phyloP scores from a whole-genome alignment of 805 yeast genomes.

The Monosporozyma yasuniensis region DNA sequence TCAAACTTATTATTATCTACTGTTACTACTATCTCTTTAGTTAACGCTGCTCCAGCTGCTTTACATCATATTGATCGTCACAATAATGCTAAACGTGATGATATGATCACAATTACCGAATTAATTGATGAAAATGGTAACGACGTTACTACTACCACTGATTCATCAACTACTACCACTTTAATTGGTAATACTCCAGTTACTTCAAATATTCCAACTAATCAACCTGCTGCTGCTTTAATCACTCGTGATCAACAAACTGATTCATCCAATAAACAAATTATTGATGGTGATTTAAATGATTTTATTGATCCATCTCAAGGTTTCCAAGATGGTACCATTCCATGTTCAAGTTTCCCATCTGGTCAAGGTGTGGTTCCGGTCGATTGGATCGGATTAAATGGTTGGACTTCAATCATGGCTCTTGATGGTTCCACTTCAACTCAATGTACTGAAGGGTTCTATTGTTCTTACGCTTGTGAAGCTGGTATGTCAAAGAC shows the following conservation, averaged over 20 bases:
- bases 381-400: slow-evolving; percentile 44
- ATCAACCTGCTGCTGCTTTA: not conserved
- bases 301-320: slow-evolving; percentile 43
- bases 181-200: slow-evolving; percentile 3
- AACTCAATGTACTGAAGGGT: slow-evolving; percentile 53
- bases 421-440: slow-evolving; percentile 58
- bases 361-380: slow-evolving; percentile 60
- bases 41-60: slow-evolving; percentile 26
- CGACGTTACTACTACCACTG: slow-evolving; percentile 17
- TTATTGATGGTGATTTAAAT: slow-evolving; percentile 49
- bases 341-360: slow-evolving; percentile 58
- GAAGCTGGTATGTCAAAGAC: slow-evolving; percentile 76
- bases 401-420: slow-evolving; percentile 45
- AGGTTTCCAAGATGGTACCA: slow-evolving; percentile 58
- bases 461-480: slow-evolving; percentile 70
- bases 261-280: slow-evolving; percentile 30
- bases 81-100: slow-evolving; percentile 21
- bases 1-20: slow-evolving; percentile 17
- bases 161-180: slow-evolving; percentile 20
- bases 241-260: slow-evolving; percentile 14
- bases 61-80: slow-evolving; percentile 18
- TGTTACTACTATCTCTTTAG: slow-evolving; percentile 11
- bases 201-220: not conserved
- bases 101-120: slow-evolving; percentile 27
- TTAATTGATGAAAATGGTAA: slow-evolving; percentile 24